Conservation (phyloP, 768 basidiomycete species). For the Agaricus sinodeliciosus region DNA sequence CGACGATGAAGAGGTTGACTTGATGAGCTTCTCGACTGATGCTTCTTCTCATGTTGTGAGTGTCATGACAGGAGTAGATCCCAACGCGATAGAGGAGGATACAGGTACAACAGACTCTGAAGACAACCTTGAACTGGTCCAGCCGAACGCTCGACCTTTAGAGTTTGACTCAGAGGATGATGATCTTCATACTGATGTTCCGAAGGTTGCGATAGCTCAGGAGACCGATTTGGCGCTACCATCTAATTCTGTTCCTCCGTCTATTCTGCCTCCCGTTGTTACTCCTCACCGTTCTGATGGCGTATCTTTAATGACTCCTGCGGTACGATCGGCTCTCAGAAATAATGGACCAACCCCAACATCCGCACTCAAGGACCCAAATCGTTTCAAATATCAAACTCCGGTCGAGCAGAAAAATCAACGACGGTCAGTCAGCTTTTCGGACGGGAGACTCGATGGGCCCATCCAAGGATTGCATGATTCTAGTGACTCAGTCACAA, state of each 20-base stretch:
- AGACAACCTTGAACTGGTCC: constrained; percentile 34
- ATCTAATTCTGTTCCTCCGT: neutral
- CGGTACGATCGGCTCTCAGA: constrained; percentile 39
- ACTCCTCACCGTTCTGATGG: constrained; percentile 1
- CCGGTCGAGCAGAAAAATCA: constrained; percentile 45
- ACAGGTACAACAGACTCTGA: constrained; percentile 48
- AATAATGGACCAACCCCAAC: constrained; percentile 43
- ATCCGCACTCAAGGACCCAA: constrained; percentile 52
- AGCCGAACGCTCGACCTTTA: constrained; percentile 22
- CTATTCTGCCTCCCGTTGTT: constrained; percentile 2
- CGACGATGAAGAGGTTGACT: constrained; percentile 61
- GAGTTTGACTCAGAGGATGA: constrained; percentile 37
- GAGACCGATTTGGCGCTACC: constrained; percentile 2
- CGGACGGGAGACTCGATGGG: constrained; percentile 86
- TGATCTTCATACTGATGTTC: constrained; percentile 15
- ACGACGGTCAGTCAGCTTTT: constrained; percentile 92
- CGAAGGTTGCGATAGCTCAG: constrained; percentile 2
- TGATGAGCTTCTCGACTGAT: constrained; percentile 72
- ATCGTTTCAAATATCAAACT: constrained; percentile 42
- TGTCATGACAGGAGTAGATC: constrained; percentile 43
- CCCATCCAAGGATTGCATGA: constrained; percentile 64
- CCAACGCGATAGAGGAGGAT: constrained; percentile 28
- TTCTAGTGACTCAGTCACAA: constrained; percentile 13
- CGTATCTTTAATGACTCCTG: constrained; percentile 22
- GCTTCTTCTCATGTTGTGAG: constrained; percentile 47